Base-by-base conservation (phyloP, 1,284 basidiomycete genomes). In the Pseudozyma sp. region DNA sequence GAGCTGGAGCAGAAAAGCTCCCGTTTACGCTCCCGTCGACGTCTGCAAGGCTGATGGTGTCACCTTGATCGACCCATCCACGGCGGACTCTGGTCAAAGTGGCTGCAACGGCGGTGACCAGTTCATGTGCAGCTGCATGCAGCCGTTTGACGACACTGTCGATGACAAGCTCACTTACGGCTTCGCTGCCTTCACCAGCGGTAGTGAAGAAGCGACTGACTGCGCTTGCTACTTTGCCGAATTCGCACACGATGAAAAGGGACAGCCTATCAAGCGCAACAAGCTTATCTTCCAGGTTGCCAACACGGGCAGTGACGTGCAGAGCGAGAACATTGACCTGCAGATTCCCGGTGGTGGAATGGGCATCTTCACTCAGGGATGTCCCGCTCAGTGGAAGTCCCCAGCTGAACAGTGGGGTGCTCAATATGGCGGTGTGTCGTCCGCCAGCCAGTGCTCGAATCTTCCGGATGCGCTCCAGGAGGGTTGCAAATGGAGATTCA, bases 321-420 rank as follows among this genome's bases (percentile, higher is more conserved):
- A 66, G 48, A 60, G 52, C 18, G 44, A 59, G 13, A 67, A 70
- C 63, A 42, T 75, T 34, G 72, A 75, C 53, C 43, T 75, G 44
- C 62, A 65, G 44, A 70, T 75, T 43, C 67, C 72, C n/a, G 72
- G 72, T 42, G 72, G 72, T 38, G 72, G 72, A 50, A 5, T 75
- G 39, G 72, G 72, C 38, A 53, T 52, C n/a, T 70, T 70, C 54
- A 25, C 54, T 0, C 51, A 70, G 51, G 72, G 67, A 8, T 75
- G 72, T 16, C 66, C 62, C 10, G 49, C 45, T 5, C 71, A 70
- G 59, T 74, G 66, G 66, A 44, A 51, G 11, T 42, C 34, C 10
- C 36, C 45, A 1, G 57, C 45, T 18, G 25, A 39, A 0, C 19
- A 36, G 35, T 75, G 72, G 72, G 72, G 72, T 11, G 42, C 56